A percentile compares a stretch with the other conserved stretches of the same genome.
These are phyloP conservation scores for Xylogone sp. DNA, from an alignment of 2,329 filamentous ascomycete genomes.

Conservation along the genomic window DNA sequence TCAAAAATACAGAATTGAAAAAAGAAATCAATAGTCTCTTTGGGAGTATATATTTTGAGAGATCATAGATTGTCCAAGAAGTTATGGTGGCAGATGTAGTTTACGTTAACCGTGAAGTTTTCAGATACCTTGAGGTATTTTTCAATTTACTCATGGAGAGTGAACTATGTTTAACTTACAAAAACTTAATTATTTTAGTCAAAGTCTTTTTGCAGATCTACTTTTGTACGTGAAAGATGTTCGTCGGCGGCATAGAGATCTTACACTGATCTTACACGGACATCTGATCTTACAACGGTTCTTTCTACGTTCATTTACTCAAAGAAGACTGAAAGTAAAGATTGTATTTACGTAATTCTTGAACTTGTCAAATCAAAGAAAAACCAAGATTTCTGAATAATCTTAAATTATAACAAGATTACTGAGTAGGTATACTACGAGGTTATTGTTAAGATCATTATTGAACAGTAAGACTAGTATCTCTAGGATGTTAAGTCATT, in stretches of 20 bases:
- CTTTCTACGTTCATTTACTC: slow-evolving; percentile 3
- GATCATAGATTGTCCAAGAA: slow-evolving; percentile 5
- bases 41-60: slow-evolving; percentile 2
- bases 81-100: slow-evolving; percentile 1
- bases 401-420: background rate
- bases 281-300: slow-evolving; percentile 1
- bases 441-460: slow-evolving; percentile 1
- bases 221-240: slow-evolving; percentile 1
- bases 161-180: slow-evolving; percentile 1
- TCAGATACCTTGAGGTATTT: slow-evolving; percentile 1
- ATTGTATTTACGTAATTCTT: slow-evolving; percentile 1
- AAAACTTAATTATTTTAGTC: background rate
- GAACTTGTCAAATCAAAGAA: slow-evolving; percentile 1
- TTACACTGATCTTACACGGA: too few relatives aligned
- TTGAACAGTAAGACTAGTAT: background rate
- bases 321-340: slow-evolving; percentile 1
- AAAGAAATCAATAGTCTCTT: slow-evolving; percentile 1
- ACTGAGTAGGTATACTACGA: slow-evolving; percentile 2
- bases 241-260: slow-evolving; percentile 2
- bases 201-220: background rate
- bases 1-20: background rate
- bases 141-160: slow-evolving; percentile 1
- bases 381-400: background rate
- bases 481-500: slow-evolving; percentile 1
- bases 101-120: background rate